phyloP scores from a whole-genome alignment of 2,329 filamentous ascomycete genomes.

The Ampelomyces quisqualis region DNA sequence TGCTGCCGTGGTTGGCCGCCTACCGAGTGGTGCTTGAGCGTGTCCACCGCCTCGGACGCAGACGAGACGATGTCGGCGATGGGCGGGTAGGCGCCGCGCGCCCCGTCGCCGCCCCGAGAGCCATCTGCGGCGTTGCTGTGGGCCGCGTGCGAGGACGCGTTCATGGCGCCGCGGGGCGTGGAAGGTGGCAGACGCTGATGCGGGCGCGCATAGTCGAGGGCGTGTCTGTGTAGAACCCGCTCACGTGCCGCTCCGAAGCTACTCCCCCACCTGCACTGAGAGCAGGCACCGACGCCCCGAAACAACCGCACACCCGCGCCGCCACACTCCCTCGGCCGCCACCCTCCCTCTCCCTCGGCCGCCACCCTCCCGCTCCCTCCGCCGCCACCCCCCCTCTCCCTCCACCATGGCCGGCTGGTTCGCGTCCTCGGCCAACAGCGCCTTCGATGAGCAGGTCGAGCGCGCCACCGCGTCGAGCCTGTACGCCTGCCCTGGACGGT shows the following conservation, averaged over 20 bases:
- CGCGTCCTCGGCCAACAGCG: conserved; percentile 74
- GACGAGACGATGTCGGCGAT: conserved; percentile 48
- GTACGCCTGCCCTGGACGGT: conserved; percentile 50
- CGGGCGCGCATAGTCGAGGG: conserved; percentile 27
- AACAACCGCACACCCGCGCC: too few species aligned
- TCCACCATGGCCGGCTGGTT: conserved; percentile 97
- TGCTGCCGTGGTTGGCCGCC: background rate
- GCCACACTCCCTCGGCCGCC: too few species aligned
- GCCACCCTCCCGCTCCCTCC: too few species aligned
- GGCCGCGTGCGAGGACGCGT: conserved; percentile 31
- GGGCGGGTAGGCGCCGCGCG: conserved; percentile 37
- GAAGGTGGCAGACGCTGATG: conserved; percentile 9
- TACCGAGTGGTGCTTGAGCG: conserved; percentile 34
- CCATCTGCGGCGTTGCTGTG: conserved; percentile 22
- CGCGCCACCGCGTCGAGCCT: conserved; percentile 91
- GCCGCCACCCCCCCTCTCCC: background rate
- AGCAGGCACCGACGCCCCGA: too few species aligned
- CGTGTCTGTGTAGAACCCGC: conserved; percentile 1
- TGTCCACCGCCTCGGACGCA: conserved; percentile 41
- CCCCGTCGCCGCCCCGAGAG: conserved; percentile 29
- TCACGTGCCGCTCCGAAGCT: too few species aligned
- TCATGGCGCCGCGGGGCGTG: conserved; percentile 27
- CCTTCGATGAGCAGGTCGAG: conserved; percentile 96
- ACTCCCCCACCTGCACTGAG: too few species aligned
- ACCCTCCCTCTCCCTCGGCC: too few species aligned